phyloP scores from a whole-genome alignment of 371 early-diverging fungal species.

The Mucor indicus region DNA sequence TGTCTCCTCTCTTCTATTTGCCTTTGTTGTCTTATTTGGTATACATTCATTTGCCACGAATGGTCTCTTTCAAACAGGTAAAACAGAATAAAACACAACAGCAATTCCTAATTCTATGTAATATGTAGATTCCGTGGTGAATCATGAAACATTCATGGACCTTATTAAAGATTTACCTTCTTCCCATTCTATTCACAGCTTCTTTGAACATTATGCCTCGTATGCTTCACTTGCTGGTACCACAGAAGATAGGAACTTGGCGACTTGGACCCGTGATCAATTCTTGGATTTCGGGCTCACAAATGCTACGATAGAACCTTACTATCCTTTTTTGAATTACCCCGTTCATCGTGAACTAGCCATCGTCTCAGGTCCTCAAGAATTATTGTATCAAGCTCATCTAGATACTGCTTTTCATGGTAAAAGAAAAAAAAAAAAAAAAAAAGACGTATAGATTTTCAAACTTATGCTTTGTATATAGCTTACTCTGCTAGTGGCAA shows the following conservation, averaged over 20 bases:
- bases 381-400: slow-evolving; percentile 47
- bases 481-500: slow-evolving; percentile 62
- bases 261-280: slow-evolving; percentile 56
- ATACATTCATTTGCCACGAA: too few relatives aligned
- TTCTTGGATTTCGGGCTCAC: slow-evolving; percentile 50
- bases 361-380: slow-evolving; percentile 45
- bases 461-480: neutral
- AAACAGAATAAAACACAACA: too few relatives aligned
- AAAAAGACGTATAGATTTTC: neutral
- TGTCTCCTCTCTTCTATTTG: too few relatives aligned
- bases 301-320: slow-evolving; percentile 52
- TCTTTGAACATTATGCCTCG: slow-evolving; percentile 44
- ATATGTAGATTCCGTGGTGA: too few relatives aligned
- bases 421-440: neutral
- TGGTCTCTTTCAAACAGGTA: too few relatives aligned
- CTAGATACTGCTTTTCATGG: slow-evolving; percentile 67
- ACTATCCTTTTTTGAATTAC: slow-evolving; percentile 60
- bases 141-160: too few relatives aligned
- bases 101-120: too few relatives aligned
- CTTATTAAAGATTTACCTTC: slow-evolving; percentile 29
- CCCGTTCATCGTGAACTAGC: slow-evolving; percentile 53
- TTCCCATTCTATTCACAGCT: slow-evolving; percentile 22
- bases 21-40: too few relatives aligned
- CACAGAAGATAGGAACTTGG: slow-evolving; percentile 37
- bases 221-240: slow-evolving; percentile 53